phyloP scores from a whole-genome alignment of 1,139 yeast genomes.

The Sugiyamaella castrensis region DNA sequence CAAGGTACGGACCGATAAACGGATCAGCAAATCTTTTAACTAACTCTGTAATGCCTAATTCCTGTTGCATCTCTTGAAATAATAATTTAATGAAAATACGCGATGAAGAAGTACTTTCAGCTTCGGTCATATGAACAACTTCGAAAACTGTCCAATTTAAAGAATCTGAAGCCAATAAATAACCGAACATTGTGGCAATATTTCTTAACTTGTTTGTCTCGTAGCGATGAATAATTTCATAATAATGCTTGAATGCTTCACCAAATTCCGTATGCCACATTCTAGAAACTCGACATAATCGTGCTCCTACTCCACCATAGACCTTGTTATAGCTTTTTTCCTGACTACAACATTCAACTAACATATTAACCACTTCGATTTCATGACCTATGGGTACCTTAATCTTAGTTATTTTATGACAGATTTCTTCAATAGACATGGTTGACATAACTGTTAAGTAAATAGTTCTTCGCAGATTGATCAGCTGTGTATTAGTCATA shows the following conservation, averaged over 20 bases:
- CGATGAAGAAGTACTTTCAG: constrained; percentile 71
- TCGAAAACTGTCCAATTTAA: constrained; percentile 60
- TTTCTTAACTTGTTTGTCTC: constrained; percentile 76
- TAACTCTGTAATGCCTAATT: constrained; percentile 59
- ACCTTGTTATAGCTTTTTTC: constrained; percentile 85
- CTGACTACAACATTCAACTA: constrained; percentile 80
- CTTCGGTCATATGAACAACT: constrained; percentile 59
- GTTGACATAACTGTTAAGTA: constrained; percentile 89
- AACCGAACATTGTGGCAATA: constrained; percentile 85
- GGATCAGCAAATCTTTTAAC: constrained; percentile 50
- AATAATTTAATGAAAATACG: constrained; percentile 80
- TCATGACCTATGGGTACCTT: constrained; percentile 33
- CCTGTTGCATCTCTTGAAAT: constrained; percentile 77
- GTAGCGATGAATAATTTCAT: constrained; percentile 57
- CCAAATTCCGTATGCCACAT: constrained; percentile 60
- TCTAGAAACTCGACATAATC: constrained; percentile 49
- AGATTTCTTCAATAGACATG: constrained; percentile 89
- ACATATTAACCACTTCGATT: constrained; percentile 61
- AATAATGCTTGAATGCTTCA: constrained; percentile 54
- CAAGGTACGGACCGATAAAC: constrained; percentile 39
- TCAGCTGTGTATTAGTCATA: constrained; percentile 62
- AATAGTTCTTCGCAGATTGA: constrained; percentile 67
- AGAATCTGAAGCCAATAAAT: constrained; percentile 67
- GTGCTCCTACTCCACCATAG: constrained; percentile 76
- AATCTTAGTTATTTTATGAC: constrained; percentile 67